These are phyloP conservation scores for Thermochaetoides dissita DNA, from an alignment of 2,329 filamentous ascomycete genomes.

Conservation along the genomic window DNA sequence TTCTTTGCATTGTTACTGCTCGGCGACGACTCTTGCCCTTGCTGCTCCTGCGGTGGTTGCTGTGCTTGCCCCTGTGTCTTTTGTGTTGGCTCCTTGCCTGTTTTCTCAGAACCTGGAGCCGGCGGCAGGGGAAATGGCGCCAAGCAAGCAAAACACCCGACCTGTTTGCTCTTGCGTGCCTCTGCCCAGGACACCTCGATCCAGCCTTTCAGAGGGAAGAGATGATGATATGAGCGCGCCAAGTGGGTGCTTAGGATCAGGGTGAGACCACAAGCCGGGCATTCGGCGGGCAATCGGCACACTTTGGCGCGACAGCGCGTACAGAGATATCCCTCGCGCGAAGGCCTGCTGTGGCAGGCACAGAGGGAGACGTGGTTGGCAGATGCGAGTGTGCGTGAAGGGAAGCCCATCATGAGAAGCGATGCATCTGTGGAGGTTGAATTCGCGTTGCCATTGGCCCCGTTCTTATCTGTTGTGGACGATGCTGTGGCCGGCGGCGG, in stretches of 20 bases:
- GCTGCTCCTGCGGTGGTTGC: conserved; percentile 5
- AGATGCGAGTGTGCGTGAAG: conserved; percentile 65
- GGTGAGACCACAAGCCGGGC: conserved; percentile 79
- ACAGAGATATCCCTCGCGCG: conserved; percentile 76
- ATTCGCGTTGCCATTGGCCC: background rate
- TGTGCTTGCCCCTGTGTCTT: no score
- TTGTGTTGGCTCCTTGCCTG: background rate
- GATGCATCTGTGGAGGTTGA: conserved; percentile 39
- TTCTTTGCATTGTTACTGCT: no score
- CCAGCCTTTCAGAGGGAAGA: conserved; percentile 87
- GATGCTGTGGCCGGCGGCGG: conserved; percentile 62
- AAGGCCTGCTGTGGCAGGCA: conserved; percentile 76
- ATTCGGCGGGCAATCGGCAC: conserved; percentile 78
- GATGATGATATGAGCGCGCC: conserved; percentile 81
- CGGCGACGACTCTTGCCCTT: background rate
- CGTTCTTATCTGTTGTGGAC: background rate
- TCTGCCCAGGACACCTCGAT: conserved; percentile 72
- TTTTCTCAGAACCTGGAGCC: conserved; percentile 9
- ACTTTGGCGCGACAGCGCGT: conserved; percentile 81
- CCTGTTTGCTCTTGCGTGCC: conserved; percentile 36
- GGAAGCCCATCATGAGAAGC: conserved; percentile 96
- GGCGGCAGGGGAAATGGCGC: conserved; percentile 49
- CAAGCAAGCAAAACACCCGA: conserved; percentile 67
- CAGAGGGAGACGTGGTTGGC: conserved; percentile 58
- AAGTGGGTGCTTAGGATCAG: conserved; percentile 89